phyloP scores from a whole-genome alignment of 208 protist species.

The Acanthamoeba quina region DNA sequence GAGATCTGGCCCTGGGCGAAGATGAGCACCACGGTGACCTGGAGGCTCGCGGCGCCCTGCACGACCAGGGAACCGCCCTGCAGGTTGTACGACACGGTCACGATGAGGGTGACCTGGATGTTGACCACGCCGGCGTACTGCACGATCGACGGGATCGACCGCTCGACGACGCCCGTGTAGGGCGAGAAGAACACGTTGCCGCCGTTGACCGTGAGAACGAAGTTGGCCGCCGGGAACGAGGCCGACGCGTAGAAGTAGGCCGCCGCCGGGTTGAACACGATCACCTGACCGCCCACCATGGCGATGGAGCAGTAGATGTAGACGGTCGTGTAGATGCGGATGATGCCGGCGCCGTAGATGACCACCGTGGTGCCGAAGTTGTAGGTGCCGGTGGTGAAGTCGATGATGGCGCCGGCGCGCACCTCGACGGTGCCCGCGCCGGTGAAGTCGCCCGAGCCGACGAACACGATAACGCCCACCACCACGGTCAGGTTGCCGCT shows the following conservation, averaged over 20 bases:
- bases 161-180: background rate
- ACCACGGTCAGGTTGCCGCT: slow-evolving; percentile 73
- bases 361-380: background rate
- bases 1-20: slow-evolving; percentile 45
- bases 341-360: slow-evolving; percentile 28
- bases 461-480: slow-evolving; percentile 25
- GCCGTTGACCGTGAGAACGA: slow-evolving; percentile 56
- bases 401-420: slow-evolving; percentile 6
- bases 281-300: slow-evolving; percentile 57
- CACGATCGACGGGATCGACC: background rate
- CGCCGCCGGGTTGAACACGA: slow-evolving; percentile 51
- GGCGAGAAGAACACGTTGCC: slow-evolving; percentile 52
- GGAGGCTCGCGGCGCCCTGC: slow-evolving; percentile 27
- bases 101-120: slow-evolving; percentile 52
- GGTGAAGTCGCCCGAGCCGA: slow-evolving; percentile 49
- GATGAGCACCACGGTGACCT: slow-evolving; percentile 37
- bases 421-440: slow-evolving; percentile 43
- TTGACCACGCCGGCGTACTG: slow-evolving; percentile 51
- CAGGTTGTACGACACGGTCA: slow-evolving; percentile 53
- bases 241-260: slow-evolving; percentile 56
- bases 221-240: slow-evolving; percentile 29
- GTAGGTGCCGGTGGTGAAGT: slow-evolving; percentile 65
- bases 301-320: slow-evolving; percentile 28
- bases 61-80: slow-evolving; percentile 59
- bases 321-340: slow-evolving; percentile 48